Percentiles rank a stretch among this genome's conserved stretches.
Evolutionary conservation across 768 basidiomycete genomes (phyloP).

Genomic region (Termitomyces bulborhizus): DNA sequence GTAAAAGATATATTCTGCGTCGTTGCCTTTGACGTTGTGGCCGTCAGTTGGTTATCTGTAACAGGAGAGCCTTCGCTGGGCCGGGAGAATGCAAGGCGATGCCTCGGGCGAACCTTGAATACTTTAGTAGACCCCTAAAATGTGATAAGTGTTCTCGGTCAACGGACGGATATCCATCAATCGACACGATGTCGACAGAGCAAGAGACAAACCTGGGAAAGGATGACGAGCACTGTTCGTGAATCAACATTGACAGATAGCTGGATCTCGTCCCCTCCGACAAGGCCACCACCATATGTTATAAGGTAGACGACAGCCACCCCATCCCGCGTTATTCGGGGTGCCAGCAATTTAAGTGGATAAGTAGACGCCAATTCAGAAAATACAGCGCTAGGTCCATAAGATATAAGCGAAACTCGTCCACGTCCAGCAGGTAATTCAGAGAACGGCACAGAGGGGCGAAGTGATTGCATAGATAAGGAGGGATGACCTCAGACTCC

Average conservation of each 20-base stretch:
- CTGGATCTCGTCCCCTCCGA: conserved; percentile 74
- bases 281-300: conserved; percentile 88
- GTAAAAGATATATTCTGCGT: conserved; percentile 57
- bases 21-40: conserved; percentile 28
- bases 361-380: conserved; percentile 75
- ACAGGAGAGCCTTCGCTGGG: conserved; percentile 1
- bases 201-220: conserved; percentile 70
- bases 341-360: conserved; percentile 84
- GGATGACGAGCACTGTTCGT: conserved; percentile 56
- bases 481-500: neutral
- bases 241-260: conserved; percentile 55
- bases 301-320: conserved; percentile 74
- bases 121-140: conserved; percentile 88
- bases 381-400: conserved; percentile 57
- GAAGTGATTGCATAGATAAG: conserved; percentile 10
- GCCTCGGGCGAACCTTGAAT: conserved; percentile 73
- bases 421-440: conserved; percentile 45
- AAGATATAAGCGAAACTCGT: conserved; percentile 44
- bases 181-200: neutral
- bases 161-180: neutral
- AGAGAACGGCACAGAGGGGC: conserved; percentile 13
- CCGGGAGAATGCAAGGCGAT: conserved; percentile 41
- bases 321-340: conserved; percentile 39
- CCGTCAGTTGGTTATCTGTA: neutral
- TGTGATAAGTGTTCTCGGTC: neutral